Evolutionary conservation across 768 basidiomycete species (phyloP), one percentile per base, ranked within the genome.

Genomic region (Boletus eberwhitei): DNA sequence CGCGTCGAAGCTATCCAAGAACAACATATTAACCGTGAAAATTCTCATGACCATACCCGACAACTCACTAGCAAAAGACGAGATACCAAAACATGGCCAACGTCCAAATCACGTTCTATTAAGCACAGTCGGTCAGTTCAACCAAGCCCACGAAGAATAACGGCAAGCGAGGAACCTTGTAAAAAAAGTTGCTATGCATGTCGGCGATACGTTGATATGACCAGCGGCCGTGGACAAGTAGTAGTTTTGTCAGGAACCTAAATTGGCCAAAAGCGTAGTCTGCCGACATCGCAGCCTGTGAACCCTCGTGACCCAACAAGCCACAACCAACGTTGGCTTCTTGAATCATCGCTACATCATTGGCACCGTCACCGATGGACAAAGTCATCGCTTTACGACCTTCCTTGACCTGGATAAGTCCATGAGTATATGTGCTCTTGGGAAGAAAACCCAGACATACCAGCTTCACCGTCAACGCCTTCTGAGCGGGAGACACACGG

Each of bases 341-440:
- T 68, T 98, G 96, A 54, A 98, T 98, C 96, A 98, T 98, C 7
- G 95, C 94, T 22, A 98, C 96, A 66, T 98, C 96, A 66, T 98
- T 98, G 16, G 96, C 96, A 51, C 93, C 93, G 63, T 98, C 96
- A 11, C 96, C 96, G 50, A 99, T 98, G 0, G 95, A 90, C 29
- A 98, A 71, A 2, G 95, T 96, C 96, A 98, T 97, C 0, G 94
- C 94, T 47, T 92, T 87, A 44, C 88, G 84, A 11, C 96, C 96
- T 62, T 98, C 93, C 64, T 98, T 98, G 70, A 98, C 92, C 91
- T 91, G 56, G 12, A 43, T 4, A 35, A 29, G 26, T 39, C 34
- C 14, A 37, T 62, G 22, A 59, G 36, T 35, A 55, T 24, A 31
- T 12, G 26, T 14, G 2, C 19, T 5, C 32, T 1, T 2, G 8